These are phyloP conservation scores for Plasmodium vinckei DNA, from an alignment of 169 alveolate genomes.

Conservation along the genomic window DNA sequence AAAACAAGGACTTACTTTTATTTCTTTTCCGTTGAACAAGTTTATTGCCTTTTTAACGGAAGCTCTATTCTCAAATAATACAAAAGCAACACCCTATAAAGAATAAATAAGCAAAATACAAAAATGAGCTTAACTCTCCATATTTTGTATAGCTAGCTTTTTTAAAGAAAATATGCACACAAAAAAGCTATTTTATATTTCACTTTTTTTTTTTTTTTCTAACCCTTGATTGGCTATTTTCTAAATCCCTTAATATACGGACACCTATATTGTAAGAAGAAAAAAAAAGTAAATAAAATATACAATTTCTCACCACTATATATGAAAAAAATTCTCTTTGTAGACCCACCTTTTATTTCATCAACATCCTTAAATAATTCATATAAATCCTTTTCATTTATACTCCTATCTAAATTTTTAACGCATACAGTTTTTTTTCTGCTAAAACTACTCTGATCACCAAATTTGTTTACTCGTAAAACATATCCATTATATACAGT, in stretches of 20 bases:
- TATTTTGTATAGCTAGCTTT: not conserved
- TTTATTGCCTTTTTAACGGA: slow-evolving; percentile 64
- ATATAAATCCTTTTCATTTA: slow-evolving; percentile 41
- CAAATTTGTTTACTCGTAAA: slow-evolving; percentile 28
- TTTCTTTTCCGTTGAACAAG: slow-evolving; percentile 31
- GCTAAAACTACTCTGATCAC: slow-evolving; percentile 15
- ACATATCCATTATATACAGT: slow-evolving; percentile 49
- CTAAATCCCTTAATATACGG: slow-evolving; percentile 31
- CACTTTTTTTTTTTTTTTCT: not conserved
- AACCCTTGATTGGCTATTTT: slow-evolving; percentile 36
- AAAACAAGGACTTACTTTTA: slow-evolving; percentile 19
- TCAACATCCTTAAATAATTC: slow-evolving; percentile 38
- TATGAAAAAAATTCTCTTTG: not conserved
- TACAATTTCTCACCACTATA: too few species aligned
- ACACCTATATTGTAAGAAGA: slow-evolving; percentile 8
- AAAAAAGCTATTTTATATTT: not conserved
- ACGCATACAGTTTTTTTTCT: slow-evolving; percentile 42
- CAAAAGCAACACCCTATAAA: slow-evolving; percentile 34
- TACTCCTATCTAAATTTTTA: slow-evolving; percentile 17
- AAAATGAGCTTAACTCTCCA: not conserved
- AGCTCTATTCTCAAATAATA: slow-evolving; percentile 33
- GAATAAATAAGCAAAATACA: not conserved
- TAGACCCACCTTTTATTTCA: slow-evolving; percentile 22
- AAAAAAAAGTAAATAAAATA: too few species aligned
- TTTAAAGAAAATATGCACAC: too few species aligned